These are phyloP conservation scores for Tulasnella sp. DNA, from an alignment of 768 basidiomycete genomes.

Conservation along the genomic window DNA sequence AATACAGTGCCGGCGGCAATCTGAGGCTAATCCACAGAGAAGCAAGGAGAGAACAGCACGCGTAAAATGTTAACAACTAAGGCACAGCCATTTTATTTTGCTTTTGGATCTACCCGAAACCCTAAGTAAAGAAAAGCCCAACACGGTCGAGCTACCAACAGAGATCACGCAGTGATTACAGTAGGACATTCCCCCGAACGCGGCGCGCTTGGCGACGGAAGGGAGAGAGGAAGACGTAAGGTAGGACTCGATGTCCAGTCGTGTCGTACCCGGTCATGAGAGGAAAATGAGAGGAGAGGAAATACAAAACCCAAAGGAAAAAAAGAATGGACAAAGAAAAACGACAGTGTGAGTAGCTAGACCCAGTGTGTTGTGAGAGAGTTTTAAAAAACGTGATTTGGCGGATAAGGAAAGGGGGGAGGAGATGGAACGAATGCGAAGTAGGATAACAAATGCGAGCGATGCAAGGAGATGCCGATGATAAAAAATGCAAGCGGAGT, in stretches of 20 bases:
- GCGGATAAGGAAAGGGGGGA: conserved; percentile 1
- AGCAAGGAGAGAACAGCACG: background rate
- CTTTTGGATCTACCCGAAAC: background rate
- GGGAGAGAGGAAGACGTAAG: background rate
- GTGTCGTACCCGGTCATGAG: background rate
- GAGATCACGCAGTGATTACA: background rate
- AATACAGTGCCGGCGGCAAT: background rate
- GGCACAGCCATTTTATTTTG: background rate
- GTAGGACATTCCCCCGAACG: background rate
- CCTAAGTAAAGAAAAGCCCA: background rate
- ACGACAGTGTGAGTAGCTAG: background rate
- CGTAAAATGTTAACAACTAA: background rate
- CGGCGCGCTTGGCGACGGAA: background rate
- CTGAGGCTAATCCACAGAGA: background rate
- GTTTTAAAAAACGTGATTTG: background rate
- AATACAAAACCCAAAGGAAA: background rate
- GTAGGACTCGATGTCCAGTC: background rate
- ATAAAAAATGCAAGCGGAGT: background rate
- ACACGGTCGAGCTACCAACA: conserved; percentile 2
- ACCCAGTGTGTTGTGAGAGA: background rate
- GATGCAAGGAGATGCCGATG: background rate
- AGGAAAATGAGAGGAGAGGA: background rate
- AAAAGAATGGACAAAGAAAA: background rate
- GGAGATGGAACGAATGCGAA: background rate
- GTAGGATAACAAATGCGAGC: background rate